Percentiles rank a stretch among this genome's conserved stretches.
These are phyloP conservation scores for Pyrrhoderma lamaoense DNA, from an alignment of 1,284 basidiomycete genomes.

Conservation along the genomic window DNA sequence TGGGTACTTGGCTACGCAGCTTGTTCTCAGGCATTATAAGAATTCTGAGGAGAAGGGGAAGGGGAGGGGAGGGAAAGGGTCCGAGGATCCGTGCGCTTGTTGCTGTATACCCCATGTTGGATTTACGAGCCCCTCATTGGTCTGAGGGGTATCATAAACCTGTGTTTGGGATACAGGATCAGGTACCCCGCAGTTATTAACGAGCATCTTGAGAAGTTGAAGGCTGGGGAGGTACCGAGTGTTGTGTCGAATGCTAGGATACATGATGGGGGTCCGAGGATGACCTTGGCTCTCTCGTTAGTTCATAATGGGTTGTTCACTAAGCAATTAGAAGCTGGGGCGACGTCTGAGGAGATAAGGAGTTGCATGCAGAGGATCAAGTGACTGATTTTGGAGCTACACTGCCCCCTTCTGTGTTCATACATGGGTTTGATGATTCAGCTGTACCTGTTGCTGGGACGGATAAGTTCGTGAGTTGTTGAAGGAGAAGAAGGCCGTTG, in stretches of 20 bases:
- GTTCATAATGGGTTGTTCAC: constrained; percentile 5
- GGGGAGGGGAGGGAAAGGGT: background rate
- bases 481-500: constrained; percentile 7
- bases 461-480: constrained; percentile 9
- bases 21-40: constrained; percentile 4
- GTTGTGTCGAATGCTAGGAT: constrained; percentile 1
- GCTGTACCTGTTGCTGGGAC: constrained; percentile 8
- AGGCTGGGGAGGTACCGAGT: background rate
- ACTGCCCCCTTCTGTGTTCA: constrained; percentile 12
- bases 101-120: constrained; percentile 9
- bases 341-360: background rate
- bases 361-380: constrained; percentile 12
- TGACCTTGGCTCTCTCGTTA: constrained; percentile 2
- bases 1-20: constrained; percentile 11
- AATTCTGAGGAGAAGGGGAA: background rate
- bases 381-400: constrained; percentile 2
- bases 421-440: constrained; percentile 12
- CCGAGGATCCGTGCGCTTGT: constrained; percentile 2
- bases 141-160: constrained; percentile 9
- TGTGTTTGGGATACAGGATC: constrained; percentile 4
- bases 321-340: constrained; percentile 6
- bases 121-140: constrained; percentile 6
- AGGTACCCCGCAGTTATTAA: constrained; percentile 11
- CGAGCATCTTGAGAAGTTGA: constrained; percentile 6
- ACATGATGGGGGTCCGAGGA: too few relatives aligned